Percentiles rank a stretch among this genome's conserved stretches.
These are phyloP conservation scores for Mycena vulgaris DNA, from an alignment of 768 basidiomycete species.

Conservation along the genomic window DNA sequence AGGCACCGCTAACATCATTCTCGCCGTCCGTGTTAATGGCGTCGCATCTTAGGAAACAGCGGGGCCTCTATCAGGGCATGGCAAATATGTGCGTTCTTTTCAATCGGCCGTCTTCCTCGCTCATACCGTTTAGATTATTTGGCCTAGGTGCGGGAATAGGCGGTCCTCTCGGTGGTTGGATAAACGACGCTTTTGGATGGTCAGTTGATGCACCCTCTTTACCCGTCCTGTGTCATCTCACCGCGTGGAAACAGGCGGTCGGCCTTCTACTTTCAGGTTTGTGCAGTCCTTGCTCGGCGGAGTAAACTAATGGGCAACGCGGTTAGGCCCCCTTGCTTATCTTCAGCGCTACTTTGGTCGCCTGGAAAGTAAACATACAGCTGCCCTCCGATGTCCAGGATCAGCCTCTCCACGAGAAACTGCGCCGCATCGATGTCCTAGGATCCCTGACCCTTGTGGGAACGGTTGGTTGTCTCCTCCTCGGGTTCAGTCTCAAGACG, in stretches of 20 bases:
- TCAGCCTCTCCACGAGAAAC: constrained; percentile 72
- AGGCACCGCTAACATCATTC: constrained; percentile 49
- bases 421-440: constrained; percentile 87
- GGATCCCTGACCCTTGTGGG: constrained; percentile 87
- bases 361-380: constrained; percentile 82
- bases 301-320: constrained; percentile 31
- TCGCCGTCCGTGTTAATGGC: constrained; percentile 19
- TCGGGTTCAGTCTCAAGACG: constrained; percentile 84
- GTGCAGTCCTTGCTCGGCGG: constrained; percentile 43
- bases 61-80: constrained; percentile 94
- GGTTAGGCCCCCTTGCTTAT: constrained; percentile 82
- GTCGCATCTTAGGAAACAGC: constrained; percentile 72
- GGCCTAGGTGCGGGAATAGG: constrained; percentile 88
- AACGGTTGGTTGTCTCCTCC: constrained; percentile 77
- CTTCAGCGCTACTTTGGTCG: constrained; percentile 79
- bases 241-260: constrained; percentile 71
- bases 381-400: constrained; percentile 78
- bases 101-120: constrained; percentile 35
- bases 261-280: constrained; percentile 90
- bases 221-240: constrained; percentile 31
- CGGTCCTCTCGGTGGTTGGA: constrained; percentile 87
- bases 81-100: constrained; percentile 77
- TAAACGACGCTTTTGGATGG: constrained; percentile 91
- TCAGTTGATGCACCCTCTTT: constrained; percentile 53
- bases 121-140: constrained; percentile 69